phyloP scores from a whole-genome alignment of 805 yeast species.

The Cyberlindnera meyerae region DNA sequence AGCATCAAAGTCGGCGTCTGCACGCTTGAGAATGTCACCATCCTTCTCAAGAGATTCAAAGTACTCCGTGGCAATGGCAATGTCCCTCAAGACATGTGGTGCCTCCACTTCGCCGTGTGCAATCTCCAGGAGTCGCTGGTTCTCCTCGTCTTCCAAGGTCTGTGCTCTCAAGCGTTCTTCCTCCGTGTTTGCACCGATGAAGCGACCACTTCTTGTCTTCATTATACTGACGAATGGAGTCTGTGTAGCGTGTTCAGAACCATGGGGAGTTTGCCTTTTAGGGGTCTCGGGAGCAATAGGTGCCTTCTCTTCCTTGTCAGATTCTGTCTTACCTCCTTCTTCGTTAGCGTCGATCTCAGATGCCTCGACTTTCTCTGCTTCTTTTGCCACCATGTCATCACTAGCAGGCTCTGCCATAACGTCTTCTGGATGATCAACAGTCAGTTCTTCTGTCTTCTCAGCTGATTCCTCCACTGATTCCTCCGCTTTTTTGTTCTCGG shows the following conservation, averaged over 20 bases:
- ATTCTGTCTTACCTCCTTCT: no score
- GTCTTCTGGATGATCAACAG: no score
- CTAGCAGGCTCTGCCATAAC: no score
- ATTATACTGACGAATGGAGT: conserved; percentile 19
- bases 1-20: no score
- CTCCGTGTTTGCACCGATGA: conserved; percentile 26
- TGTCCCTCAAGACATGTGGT: conserved; percentile 5
- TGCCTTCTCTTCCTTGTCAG: no score
- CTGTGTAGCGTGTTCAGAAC: no score
- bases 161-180: conserved; percentile 22
- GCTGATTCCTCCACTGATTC: no score
- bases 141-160: conserved; percentile 18
- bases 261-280: background rate
- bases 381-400: no score
- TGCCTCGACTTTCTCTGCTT: no score
- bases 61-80: conserved; percentile 15
- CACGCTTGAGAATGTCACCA: background rate
- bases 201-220: conserved; percentile 29
- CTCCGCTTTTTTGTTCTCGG: no score
- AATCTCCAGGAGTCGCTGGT: conserved; percentile 17
- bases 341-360: no score
- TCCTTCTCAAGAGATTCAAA: conserved; percentile 9
- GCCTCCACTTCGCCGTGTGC: conserved; percentile 17
- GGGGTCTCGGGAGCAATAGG: background rate
- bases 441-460: no score